These are phyloP conservation scores for Agastache rugosa DNA, from an alignment of 257 asterid genomes.

Conservation along the genomic window DNA sequence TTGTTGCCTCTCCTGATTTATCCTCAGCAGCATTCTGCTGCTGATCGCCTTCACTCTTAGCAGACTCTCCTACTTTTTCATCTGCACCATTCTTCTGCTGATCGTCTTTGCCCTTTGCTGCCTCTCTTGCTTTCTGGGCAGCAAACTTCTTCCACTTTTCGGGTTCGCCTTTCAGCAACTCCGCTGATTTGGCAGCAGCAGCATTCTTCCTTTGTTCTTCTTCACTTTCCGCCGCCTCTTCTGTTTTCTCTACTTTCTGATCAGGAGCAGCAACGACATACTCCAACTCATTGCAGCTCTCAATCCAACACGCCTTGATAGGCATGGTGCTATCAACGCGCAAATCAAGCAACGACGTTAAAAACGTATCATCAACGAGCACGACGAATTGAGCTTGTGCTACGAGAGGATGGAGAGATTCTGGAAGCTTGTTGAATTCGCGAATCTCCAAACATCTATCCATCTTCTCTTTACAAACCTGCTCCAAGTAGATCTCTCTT, in stretches of 20 bases:
- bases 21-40: neutral
- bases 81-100: neutral
- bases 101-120: neutral
- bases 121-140: neutral
- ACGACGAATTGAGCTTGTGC: conserved; percentile 35
- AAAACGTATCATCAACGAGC: conserved; percentile 35
- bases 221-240: neutral
- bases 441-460: conserved; percentile 44
- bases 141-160: neutral
- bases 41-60: neutral
- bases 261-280: conserved; percentile 28
- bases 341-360: conserved; percentile 35
- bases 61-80: neutral
- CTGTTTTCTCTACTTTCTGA: conserved; percentile 14
- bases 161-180: neutral
- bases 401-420: conserved; percentile 21
- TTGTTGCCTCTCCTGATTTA: neutral
- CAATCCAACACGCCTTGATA: conserved; percentile 52
- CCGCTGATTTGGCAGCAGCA: neutral
- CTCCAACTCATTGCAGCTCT: conserved; percentile 46
- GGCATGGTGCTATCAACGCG: conserved; percentile 19
- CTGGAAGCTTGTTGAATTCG: conserved; percentile 39
- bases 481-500: conserved; percentile 28
- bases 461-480: conserved; percentile 1
- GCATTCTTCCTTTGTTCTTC: conserved; percentile 1